These are phyloP conservation scores for Zasmidium citrigriseum DNA, from an alignment of 2,329 filamentous ascomycete genomes.

Conservation along the genomic window DNA sequence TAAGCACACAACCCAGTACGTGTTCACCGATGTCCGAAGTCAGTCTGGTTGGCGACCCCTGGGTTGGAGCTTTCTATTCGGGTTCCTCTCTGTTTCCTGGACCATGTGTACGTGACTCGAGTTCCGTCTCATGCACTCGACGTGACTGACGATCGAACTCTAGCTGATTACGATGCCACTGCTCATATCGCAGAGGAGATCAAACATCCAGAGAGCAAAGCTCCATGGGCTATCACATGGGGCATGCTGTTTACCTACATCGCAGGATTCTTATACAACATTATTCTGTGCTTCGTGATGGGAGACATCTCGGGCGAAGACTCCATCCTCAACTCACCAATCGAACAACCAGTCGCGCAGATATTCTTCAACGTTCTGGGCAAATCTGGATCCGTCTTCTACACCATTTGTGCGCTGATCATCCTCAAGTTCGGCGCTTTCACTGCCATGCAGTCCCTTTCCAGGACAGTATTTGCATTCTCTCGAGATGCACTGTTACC, in stretches of 20 bases:
- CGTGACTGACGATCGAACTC: not conserved
- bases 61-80: slow-evolving; percentile 61
- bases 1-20: slow-evolving; percentile 55
- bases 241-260: slow-evolving; percentile 60
- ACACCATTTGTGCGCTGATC: slow-evolving; percentile 56
- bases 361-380: slow-evolving; percentile 61
- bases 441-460: slow-evolving; percentile 57
- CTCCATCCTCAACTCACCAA: slow-evolving; percentile 48
- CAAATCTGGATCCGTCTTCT: slow-evolving; percentile 55
- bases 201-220: slow-evolving; percentile 51
- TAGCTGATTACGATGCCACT: slow-evolving; percentile 54
- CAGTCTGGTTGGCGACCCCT: slow-evolving; percentile 56
- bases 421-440: slow-evolving; percentile 58
- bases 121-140: too few relatives aligned
- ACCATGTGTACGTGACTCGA: slow-evolving; percentile 54
- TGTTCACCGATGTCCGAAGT: slow-evolving; percentile 56
- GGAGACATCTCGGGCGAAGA: slow-evolving; percentile 43
- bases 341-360: slow-evolving; percentile 56
- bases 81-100: slow-evolving; percentile 61
- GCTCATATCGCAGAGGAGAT: slow-evolving; percentile 56
- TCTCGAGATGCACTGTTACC: slow-evolving; percentile 55
- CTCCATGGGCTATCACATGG: slow-evolving; percentile 57
- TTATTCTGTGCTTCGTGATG: slow-evolving; percentile 60
- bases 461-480: slow-evolving; percentile 58
- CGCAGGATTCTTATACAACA: slow-evolving; percentile 59